These are phyloP conservation scores for Nigrograna mackinnonii DNA, from an alignment of 2,329 filamentous ascomycete species.

Conservation along the genomic window DNA sequence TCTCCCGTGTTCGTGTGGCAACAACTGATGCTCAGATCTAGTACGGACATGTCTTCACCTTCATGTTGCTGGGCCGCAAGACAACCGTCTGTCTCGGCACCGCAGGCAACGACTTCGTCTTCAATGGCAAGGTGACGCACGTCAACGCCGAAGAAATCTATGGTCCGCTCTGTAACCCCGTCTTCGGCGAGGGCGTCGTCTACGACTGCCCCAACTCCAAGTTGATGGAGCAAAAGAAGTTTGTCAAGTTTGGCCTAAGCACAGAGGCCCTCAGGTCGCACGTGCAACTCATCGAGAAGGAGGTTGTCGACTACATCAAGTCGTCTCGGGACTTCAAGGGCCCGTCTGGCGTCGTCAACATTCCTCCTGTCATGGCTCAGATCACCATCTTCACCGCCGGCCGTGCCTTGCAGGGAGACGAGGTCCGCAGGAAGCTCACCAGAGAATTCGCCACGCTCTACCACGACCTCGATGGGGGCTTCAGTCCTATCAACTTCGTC, in stretches of 20 bases:
- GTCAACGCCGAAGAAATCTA: constrained; percentile 61
- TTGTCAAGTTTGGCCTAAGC: constrained; percentile 75
- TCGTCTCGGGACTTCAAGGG: constrained; percentile 64
- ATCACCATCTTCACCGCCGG: constrained; percentile 84
- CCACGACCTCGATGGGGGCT: constrained; percentile 82
- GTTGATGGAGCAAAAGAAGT: constrained; percentile 44
- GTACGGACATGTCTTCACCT: constrained; percentile 60
- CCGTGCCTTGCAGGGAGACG: constrained; percentile 77
- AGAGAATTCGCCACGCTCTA: constrained; percentile 75
- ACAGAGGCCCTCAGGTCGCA: constrained; percentile 70
- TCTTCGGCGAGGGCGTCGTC: constrained; percentile 26
- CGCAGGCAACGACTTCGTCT: constrained; percentile 59
- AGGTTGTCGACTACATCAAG: constrained; percentile 72
- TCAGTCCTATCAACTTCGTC: constrained; percentile 81
- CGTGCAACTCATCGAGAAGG: constrained; percentile 72
- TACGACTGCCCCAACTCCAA: constrained; percentile 31
- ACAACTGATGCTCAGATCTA: constrained; percentile 17
- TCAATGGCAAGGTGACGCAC: constrained; percentile 59
- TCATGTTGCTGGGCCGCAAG: constrained; percentile 56
- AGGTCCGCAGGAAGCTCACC: constrained; percentile 75
- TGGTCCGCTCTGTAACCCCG: constrained; percentile 41
- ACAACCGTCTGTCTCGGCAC: constrained; percentile 56
- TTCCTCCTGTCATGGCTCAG: constrained; percentile 73
- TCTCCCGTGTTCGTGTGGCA: neutral
- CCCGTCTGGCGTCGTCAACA: constrained; percentile 65